phyloP scores from a whole-genome alignment of 805 yeast species.

The Suhomyces vadensis region DNA sequence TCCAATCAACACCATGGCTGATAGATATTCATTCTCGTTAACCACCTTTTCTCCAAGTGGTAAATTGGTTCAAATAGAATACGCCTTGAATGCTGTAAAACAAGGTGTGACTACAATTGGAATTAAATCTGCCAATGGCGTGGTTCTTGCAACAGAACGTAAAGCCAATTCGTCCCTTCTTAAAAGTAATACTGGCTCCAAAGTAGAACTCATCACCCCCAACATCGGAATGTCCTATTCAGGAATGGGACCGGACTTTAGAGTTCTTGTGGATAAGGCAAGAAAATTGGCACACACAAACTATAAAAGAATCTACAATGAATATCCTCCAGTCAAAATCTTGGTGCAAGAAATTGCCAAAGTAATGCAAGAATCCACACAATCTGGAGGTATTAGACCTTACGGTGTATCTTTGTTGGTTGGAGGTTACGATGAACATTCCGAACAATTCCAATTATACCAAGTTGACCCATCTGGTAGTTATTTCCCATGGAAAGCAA shows the following conservation, averaged over 20 bases:
- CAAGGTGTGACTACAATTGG: slow-evolving; percentile 98
- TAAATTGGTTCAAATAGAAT: slow-evolving; percentile 95
- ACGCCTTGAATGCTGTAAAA: slow-evolving; percentile 95
- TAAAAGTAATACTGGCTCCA: slow-evolving; percentile 70
- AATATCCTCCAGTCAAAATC: slow-evolving; percentile 94
- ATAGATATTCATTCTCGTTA: slow-evolving; percentile 94
- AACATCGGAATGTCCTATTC: slow-evolving; percentile 95
- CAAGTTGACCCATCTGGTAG: slow-evolving; percentile 99
- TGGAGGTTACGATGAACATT: slow-evolving; percentile 87
- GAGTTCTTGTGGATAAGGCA: slow-evolving; percentile 91
- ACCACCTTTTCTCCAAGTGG: slow-evolving; percentile 99
- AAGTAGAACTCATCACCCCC: slow-evolving; percentile 84
- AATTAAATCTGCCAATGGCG: slow-evolving; percentile 90
- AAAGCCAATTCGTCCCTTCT: slow-evolving; percentile 79
- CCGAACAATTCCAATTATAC: slow-evolving; percentile 71
- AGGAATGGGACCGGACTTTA: slow-evolving; percentile 99
- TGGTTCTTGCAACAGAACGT: slow-evolving; percentile 95
- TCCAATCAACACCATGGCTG: slow-evolving; percentile 66
- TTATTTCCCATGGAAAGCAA: slow-evolving; percentile 98
- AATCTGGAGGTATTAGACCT: slow-evolving; percentile 98
- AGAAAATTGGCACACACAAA: slow-evolving; percentile 90
- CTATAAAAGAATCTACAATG: slow-evolving; percentile 91
- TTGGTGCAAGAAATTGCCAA: slow-evolving; percentile 93
- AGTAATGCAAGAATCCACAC: slow-evolving; percentile 98
- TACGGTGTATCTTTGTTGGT: slow-evolving; percentile 92